phyloP scores from a whole-genome alignment of 2,329 filamentous ascomycete genomes.

The Colletotrichum trifolii region DNA sequence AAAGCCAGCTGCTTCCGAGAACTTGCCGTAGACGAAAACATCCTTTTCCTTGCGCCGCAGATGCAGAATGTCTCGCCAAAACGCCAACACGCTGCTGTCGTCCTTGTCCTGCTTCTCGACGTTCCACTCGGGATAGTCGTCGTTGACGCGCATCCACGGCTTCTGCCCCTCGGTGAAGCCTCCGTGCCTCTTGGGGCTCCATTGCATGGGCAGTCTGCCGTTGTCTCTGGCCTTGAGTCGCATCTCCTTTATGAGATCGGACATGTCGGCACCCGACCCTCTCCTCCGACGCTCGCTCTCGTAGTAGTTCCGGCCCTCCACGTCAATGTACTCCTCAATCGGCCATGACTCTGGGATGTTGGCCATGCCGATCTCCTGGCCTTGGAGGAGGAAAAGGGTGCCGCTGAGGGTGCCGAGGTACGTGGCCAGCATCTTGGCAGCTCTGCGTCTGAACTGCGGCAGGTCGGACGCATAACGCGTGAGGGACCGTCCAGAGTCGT shows the following conservation, averaged over 20 bases:
- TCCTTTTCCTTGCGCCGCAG: constrained; percentile 37
- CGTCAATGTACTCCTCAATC: constrained; percentile 55
- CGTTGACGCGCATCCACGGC: constrained; percentile 44
- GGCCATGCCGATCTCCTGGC: constrained; percentile 53
- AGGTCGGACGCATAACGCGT: constrained; percentile 58
- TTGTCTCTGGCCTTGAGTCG: constrained; percentile 47
- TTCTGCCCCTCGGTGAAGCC: constrained; percentile 47
- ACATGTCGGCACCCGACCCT: constrained; percentile 42
- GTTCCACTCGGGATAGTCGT: constrained; percentile 40
- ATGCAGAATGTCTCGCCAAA: constrained; percentile 38
- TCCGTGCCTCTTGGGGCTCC: constrained; percentile 59
- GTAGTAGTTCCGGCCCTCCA: constrained; percentile 56
- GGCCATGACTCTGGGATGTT: constrained; percentile 50
- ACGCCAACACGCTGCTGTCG: constrained; percentile 32
- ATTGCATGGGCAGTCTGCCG: constrained; percentile 54
- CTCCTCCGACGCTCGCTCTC: constrained; percentile 33
- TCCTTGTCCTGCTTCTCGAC: constrained; percentile 36
- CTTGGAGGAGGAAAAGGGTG: constrained; percentile 61
- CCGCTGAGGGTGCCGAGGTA: constrained; percentile 53
- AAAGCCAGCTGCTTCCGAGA: constrained; percentile 7
- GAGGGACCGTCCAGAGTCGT: constrained; percentile 63
- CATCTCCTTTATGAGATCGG: constrained; percentile 53
- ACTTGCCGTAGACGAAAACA: constrained; percentile 40
- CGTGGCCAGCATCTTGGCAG: constrained; percentile 60
- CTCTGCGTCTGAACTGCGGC: constrained; percentile 48